phyloP scores from a whole-genome alignment of 306 rosid genomes.

The Mimosa bimucronata region DNA sequence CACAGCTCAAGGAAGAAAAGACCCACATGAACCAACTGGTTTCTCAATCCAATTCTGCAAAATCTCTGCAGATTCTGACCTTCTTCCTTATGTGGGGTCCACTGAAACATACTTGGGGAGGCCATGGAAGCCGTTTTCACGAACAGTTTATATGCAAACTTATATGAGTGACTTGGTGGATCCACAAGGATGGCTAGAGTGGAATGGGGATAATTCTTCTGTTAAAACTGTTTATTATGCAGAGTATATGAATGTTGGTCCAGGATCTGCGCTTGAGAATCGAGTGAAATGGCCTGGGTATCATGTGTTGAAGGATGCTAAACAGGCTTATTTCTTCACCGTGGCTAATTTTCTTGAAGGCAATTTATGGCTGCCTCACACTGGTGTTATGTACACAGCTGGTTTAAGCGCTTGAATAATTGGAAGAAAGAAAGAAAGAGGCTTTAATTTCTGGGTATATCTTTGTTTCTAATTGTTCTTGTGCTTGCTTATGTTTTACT shows the following conservation, averaged over 20 bases:
- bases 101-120: constrained; percentile 68
- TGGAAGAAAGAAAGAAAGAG: neutral
- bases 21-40: constrained; percentile 72
- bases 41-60: constrained; percentile 85
- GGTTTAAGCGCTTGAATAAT: constrained; percentile 52
- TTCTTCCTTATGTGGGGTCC: constrained; percentile 39
- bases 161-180: constrained; percentile 51
- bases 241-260: constrained; percentile 73
- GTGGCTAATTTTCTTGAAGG: constrained; percentile 78
- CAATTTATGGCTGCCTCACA: constrained; percentile 75
- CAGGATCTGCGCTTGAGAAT: constrained; percentile 48
- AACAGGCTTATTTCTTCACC: constrained; percentile 49
- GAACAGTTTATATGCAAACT: constrained; percentile 70
- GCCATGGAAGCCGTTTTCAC: constrained; percentile 82
- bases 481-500: neutral
- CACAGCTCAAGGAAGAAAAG: constrained; percentile 90
- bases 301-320: constrained; percentile 50
- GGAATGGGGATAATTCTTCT: constrained; percentile 59
- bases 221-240: constrained; percentile 68
- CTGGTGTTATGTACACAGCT: constrained; percentile 68
- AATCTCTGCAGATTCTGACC: constrained; percentile 66
- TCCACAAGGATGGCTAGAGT: constrained; percentile 87
- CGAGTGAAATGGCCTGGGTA: constrained; percentile 82
- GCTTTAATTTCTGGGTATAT: neutral
- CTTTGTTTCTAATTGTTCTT: neutral